Base-by-base conservation (phyloP, 805 yeast species). In the Lipomyces yamanashiensis region DNA sequence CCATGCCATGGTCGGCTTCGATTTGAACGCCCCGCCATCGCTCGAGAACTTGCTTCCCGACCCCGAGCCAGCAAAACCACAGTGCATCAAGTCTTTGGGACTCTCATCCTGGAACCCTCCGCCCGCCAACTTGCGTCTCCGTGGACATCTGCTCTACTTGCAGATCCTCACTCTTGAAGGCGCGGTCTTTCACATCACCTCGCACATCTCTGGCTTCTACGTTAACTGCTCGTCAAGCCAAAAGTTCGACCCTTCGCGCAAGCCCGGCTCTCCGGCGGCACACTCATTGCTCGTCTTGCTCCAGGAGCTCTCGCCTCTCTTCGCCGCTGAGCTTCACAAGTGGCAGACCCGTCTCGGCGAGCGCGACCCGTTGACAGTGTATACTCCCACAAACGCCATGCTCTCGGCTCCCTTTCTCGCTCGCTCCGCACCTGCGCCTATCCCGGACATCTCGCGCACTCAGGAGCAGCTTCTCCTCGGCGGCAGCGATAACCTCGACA, bases 61-160 rank as follows among this genome's bases (percentile, higher is more conserved):
- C 12, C 21, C 63, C 2, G 66, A 53, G 12, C 55, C 54, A 9
- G 36, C 50, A 10, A 69, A 47, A 17, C 67, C 65, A 10, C 45
- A 19, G 17, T 54, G 57, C n/a, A 78, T 84, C 17, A 80, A 82
- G 59, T 88, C 93, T 8, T 77, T 95, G 65, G 83, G 81, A 58
- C 74, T 91, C 55, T 89, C 97, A 13, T 84, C 85, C 59, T 93
- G 97, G 95, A 87, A 89, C 68, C 97, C 98, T 3, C 91, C 91
- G 13, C 87, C 93, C 37, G 79, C 87, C 17, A 77, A 80, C 57
- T 84, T 82, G 73, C 83, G 79, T 70, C 68, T 81, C 53, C 83
- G 82, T 73, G 98, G 98, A 33, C 96, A 92, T 72, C 79, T 92
- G 70, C 79, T 88, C 62, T 93, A 93, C 75, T 79, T 95, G 71